Percentiles rank a stretch among this genome's conserved stretches.
Conservation (phyloP, 2,329 filamentous ascomycete species). For the Ophiosphaerella korrae region DNA sequence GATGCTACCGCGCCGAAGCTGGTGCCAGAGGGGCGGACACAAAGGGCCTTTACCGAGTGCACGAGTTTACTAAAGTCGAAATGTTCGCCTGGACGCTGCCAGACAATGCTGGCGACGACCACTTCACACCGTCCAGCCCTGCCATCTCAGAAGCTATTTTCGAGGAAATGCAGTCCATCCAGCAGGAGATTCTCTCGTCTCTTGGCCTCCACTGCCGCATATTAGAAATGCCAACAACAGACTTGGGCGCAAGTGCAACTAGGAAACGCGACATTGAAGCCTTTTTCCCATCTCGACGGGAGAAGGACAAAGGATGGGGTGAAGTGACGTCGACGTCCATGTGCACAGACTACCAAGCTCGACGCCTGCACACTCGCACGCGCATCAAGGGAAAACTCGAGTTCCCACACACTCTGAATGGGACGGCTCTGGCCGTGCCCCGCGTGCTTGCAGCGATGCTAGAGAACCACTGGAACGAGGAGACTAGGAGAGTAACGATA, state of each 20-base stretch:
- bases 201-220: slow-evolving; percentile 85
- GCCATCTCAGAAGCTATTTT: slow-evolving; percentile 66
- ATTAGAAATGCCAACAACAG: slow-evolving; percentile 86
- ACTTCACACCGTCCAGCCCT: slow-evolving; percentile 36
- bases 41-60: slow-evolving; percentile 93
- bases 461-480: slow-evolving; percentile 87
- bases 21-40: slow-evolving; percentile 88
- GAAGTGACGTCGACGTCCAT: slow-evolving; percentile 90
- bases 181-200: slow-evolving; percentile 78
- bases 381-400: slow-evolving; percentile 62
- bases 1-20: slow-evolving; percentile 96
- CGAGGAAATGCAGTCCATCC: slow-evolving; percentile 83
- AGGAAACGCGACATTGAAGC: slow-evolving; percentile 94
- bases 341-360: slow-evolving; percentile 92
- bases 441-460: slow-evolving; percentile 85
- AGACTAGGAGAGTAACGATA: slow-evolving; percentile 68
- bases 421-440: slow-evolving; percentile 89
- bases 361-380: slow-evolving; percentile 77
- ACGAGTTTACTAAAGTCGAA: slow-evolving; percentile 98
- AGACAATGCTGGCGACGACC: slow-evolving; percentile 46
- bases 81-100: slow-evolving; percentile 90
- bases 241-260: slow-evolving; percentile 85
- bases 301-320: slow-evolving; percentile 77
- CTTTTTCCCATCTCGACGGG: slow-evolving; percentile 80
- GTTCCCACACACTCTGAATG: slow-evolving; percentile 91